Base-by-base conservation (phyloP, 2,329 filamentous ascomycete genomes). In the Cordyceps sp. region DNA sequence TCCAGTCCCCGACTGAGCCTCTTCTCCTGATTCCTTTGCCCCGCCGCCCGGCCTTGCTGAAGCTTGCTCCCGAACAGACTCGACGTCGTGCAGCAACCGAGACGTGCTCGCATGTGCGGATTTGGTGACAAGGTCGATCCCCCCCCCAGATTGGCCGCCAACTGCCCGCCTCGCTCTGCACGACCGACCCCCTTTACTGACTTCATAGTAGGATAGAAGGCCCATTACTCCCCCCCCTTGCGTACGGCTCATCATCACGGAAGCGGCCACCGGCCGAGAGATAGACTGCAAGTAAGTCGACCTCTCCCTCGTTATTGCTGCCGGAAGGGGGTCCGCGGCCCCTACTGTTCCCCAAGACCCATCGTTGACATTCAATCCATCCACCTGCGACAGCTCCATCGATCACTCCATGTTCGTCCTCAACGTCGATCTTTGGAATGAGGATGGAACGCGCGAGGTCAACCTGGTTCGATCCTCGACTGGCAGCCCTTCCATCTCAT, bases 201-300 rank as follows among this genome's bases (percentile, higher is more conserved):
- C 21, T 6, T 17, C 3, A n/a, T 15, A 18, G 20, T 46, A 93
- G 81, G 90, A 98, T 54, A 81, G 90, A 41, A 72, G 90, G 40
- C 90, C 90, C 18, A 94, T 98, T 45, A 96, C 90, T 19, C 88
- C 90, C 12, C 90, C 90, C 16, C 88, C 90, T 4, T 94, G 88
- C 54, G 79, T 96, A 32, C 72, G 79, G 40, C 69, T 96, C 10
- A 66, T 90, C 25, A 78, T 96, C 32, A 73, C 68, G 38, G 83
- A 94, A 52, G 61, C 68, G 26, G 56, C 58, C 13, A 86, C 82
- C 0, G 77, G 80, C 16, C 76, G 83, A 47, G 84, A 93, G 50
- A 69, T 93, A 27, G 79, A 90, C 51, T 78, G 77, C 59, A 83
- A 79, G 81, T 88, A 64, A 47, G 78, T 56, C 16, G 12, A 15